Percentiles rank a stretch among this genome's conserved stretches.
These are phyloP conservation scores for Ceratobasidium sp. DNA, from an alignment of 1,284 basidiomycete species.

Conservation along the genomic window DNA sequence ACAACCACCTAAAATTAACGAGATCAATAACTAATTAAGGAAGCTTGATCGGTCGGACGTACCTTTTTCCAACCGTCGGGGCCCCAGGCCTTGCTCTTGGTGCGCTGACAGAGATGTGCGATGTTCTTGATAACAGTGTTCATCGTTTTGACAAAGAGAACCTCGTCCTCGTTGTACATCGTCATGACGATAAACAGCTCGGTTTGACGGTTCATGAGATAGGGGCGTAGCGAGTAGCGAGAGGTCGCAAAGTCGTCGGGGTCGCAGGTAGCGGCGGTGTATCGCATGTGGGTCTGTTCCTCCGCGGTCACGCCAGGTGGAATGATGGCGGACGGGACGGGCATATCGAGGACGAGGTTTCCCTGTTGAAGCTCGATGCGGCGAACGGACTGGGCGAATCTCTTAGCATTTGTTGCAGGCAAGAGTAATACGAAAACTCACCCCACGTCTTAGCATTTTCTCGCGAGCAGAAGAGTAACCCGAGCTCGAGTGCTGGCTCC, in stretches of 20 bases:
- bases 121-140: conserved; percentile 94
- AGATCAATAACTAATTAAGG: neutral
- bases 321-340: conserved; percentile 81
- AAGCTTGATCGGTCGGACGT: neutral
- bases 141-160: too few species aligned
- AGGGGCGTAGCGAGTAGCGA: conserved; percentile 85
- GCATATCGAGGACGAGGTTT: conserved; percentile 85
- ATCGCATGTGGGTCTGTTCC: conserved; percentile 85
- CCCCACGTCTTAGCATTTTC: conserved; percentile 78
- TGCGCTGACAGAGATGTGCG: conserved; percentile 83
- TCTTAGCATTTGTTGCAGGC: conserved; percentile 30
- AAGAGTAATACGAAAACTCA: conserved; percentile 30
- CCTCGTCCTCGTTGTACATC: too few species aligned
- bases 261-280: conserved; percentile 59
- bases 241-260: conserved; percentile 47
- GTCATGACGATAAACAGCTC: conserved; percentile 97
- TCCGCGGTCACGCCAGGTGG: conserved; percentile 74
- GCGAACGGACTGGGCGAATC: conserved; percentile 67
- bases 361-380: conserved; percentile 86
- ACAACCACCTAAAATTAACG: conserved; percentile 66
- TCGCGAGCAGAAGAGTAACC: conserved; percentile 79
- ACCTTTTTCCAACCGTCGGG: conserved; percentile 93
- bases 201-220: conserved; percentile 84
- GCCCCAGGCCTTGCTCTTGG: conserved; percentile 91
- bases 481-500: conserved; percentile 57